Percentiles rank a stretch among this genome's conserved stretches.
Evolutionary conservation across 148 eudicot genomes (phyloP).

Genomic region (Amaranthus palmeri): DNA sequence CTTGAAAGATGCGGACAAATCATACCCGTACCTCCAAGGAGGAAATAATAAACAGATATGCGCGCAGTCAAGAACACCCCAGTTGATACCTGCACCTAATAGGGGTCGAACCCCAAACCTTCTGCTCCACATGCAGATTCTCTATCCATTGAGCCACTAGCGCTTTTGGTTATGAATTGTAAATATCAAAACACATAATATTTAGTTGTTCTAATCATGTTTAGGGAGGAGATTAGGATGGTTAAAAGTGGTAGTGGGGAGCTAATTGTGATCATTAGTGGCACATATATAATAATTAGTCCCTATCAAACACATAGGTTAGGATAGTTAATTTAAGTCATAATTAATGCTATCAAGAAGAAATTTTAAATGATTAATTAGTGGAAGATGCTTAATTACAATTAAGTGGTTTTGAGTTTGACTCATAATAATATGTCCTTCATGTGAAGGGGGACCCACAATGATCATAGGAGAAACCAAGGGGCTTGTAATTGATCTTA

Average conservation of each 20-base stretch:
- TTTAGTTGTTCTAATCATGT: slow-evolving; percentile 23
- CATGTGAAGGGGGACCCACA: slow-evolving; percentile 10
- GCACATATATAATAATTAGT: slow-evolving; percentile 14
- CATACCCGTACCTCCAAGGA: too few relatives aligned
- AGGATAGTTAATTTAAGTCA: slow-evolving; percentile 1
- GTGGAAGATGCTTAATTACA: slow-evolving; percentile 2
- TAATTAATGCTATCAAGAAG: slow-evolving; percentile 10
- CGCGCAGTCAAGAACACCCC: too few relatives aligned
- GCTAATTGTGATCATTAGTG: slow-evolving; percentile 11
- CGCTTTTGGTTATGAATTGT: too few relatives aligned
- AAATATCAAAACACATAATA: not conserved
- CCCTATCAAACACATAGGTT: slow-evolving; percentile 12
- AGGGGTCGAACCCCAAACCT: too few relatives aligned
- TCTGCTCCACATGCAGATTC: too few relatives aligned
- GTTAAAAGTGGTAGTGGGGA: slow-evolving; percentile 25
- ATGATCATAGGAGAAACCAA: not conserved
- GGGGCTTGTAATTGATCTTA: slow-evolving; percentile 14
- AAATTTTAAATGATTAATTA: not conserved
- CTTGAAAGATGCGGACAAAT: too few relatives aligned
- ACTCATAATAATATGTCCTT: not conserved
- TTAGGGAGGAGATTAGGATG: slow-evolving; percentile 18
- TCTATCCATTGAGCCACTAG: too few relatives aligned
- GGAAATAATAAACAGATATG: too few relatives aligned
- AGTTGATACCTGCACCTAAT: too few relatives aligned
- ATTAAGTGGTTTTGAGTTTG: slow-evolving; percentile 13